Evolutionary conservation across 495 filamentous ascomycete species (phyloP).

Genomic region (Chaetomium cochliodes): DNA sequence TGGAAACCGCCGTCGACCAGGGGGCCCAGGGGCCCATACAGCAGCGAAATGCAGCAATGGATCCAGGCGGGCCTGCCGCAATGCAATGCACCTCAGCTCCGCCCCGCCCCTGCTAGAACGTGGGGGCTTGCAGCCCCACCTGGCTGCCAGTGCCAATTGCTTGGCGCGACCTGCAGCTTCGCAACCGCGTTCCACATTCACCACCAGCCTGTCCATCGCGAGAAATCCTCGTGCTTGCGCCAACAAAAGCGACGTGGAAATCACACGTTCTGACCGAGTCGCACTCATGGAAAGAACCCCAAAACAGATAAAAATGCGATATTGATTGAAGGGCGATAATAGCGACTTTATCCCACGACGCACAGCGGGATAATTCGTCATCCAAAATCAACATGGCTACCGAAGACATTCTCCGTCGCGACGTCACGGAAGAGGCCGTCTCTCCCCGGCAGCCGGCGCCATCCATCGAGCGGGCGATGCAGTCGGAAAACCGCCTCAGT

Average conservation of each 20-base stretch:
- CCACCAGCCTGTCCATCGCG: neutral
- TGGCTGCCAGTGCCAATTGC: neutral
- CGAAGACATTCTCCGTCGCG: constrained; percentile 25
- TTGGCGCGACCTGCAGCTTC: neutral
- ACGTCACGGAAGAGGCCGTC: constrained; percentile 37
- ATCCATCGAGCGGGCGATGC: constrained; percentile 34
- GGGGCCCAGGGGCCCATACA: constrained; percentile 1
- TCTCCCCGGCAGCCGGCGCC: constrained; percentile 43
- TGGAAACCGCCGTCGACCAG: neutral
- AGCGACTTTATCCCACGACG: neutral
- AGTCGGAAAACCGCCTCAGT: constrained; percentile 32
- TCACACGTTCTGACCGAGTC: neutral
- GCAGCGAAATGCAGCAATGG: constrained; percentile 7
- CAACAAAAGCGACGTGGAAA: neutral
- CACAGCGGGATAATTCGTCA: neutral
- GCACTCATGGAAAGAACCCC: neutral
- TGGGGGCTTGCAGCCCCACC: constrained; percentile 9
- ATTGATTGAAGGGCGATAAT: constrained; percentile 4
- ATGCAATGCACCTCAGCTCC: constrained; percentile 7
- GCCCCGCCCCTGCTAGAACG: constrained; percentile 1
- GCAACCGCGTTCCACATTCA: constrained; percentile 15
- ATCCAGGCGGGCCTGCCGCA: neutral
- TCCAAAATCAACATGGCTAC: constrained; percentile 18
- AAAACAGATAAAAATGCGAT: neutral
- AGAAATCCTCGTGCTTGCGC: neutral